Base-by-base conservation (phyloP, 2,329 filamentous ascomycete genomes). In the Cladosporium sp. region DNA sequence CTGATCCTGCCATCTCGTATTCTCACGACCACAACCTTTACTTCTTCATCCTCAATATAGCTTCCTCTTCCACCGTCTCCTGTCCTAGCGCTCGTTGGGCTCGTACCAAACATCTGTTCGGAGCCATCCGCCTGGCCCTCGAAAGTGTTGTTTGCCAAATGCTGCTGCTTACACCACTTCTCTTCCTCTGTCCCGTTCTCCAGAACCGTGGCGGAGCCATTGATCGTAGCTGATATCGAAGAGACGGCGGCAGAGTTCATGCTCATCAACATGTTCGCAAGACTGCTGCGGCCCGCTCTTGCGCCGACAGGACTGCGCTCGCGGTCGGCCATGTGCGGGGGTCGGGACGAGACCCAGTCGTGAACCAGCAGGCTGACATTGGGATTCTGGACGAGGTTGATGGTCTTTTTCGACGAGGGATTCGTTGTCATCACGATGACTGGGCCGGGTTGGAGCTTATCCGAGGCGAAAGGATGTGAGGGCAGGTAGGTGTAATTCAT, bases 401-500 rank as follows among this genome's bases (percentile, higher is more conserved):
- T 80, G 31, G 84, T 89, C 73, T 92, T 93, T 61, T 84, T 85
- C 34, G 85, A 89, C 53, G 83, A 81, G 1, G 85, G 83, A 61
- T 89, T 89, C 43, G 87, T 95, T 52, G 93, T 97, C 77, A 97
- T 86, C 66, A 97, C 95, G 58, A 90, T 86, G n/a, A 89, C 70
- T 11, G 75, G 74, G 16, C 65, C 63, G 13, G 68, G 63, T n/a
- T 37, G 49, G 19, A 40, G 35, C 28, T 43, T 49, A 31, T 40
- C 34, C 41, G 45, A 42, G 34, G 37, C 52, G 55, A 61, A 64
- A 3, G 64, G 58, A 52, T 64, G 61, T 18, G 60, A 59, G 37
- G 90, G 86, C 18, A 98, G 86, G 73, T 96, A 97, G 66, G 93
- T 97, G 76, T 97, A 97, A 77, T 95, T 96, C 93, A 98, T 98